A percentile compares a stretch with the other conserved stretches of the same genome.
These are phyloP conservation scores for Eimeria mitis DNA, from an alignment of 169 alveolate genomes.

Conservation along the genomic window DNA sequence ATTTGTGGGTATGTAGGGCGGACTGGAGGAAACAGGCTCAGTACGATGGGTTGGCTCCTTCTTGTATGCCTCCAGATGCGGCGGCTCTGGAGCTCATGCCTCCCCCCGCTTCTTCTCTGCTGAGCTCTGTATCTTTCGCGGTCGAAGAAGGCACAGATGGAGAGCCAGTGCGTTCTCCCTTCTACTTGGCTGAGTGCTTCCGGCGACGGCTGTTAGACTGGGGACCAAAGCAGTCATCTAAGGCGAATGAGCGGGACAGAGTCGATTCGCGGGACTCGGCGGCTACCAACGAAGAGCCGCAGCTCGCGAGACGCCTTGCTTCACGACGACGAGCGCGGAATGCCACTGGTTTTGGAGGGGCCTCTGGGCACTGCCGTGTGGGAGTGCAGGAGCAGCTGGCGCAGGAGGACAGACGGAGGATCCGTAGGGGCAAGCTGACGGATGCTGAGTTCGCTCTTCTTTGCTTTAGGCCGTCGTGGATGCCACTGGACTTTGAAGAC, in stretches of 20 bases:
- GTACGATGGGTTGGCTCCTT: slow-evolving; percentile 77
- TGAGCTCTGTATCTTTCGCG: slow-evolving; percentile 45
- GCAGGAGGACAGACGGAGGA: slow-evolving; percentile 72
- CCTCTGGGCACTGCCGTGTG: slow-evolving; percentile 53
- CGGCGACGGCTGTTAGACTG: slow-evolving; percentile 66
- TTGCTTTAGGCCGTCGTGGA: slow-evolving; percentile 73
- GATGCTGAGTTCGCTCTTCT: slow-evolving; percentile 79
- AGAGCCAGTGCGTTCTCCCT: slow-evolving; percentile 75
- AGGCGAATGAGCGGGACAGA: background rate
- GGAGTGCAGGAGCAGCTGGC: slow-evolving; percentile 70
- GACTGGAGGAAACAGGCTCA: slow-evolving; percentile 71
- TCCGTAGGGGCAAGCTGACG: slow-evolving; percentile 80
- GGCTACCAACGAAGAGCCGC: slow-evolving; percentile 1
- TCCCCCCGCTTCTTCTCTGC: slow-evolving; percentile 69
- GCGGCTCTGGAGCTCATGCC: slow-evolving; percentile 78
- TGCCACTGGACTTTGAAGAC: slow-evolving; percentile 64
- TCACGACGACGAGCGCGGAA: slow-evolving; percentile 38
- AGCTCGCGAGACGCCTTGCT: slow-evolving; percentile 25
- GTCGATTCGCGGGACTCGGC: slow-evolving; percentile 7
- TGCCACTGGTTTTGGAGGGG: slow-evolving; percentile 4
- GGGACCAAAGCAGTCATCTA: slow-evolving; percentile 12
- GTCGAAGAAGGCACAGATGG: slow-evolving; percentile 17
- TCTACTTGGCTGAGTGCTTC: slow-evolving; percentile 69
- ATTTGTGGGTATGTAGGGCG: background rate
- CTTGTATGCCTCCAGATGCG: slow-evolving; percentile 76